Conservation (phyloP, 2,329 filamentous ascomycete species). For the Aspergillus neotritici region DNA sequence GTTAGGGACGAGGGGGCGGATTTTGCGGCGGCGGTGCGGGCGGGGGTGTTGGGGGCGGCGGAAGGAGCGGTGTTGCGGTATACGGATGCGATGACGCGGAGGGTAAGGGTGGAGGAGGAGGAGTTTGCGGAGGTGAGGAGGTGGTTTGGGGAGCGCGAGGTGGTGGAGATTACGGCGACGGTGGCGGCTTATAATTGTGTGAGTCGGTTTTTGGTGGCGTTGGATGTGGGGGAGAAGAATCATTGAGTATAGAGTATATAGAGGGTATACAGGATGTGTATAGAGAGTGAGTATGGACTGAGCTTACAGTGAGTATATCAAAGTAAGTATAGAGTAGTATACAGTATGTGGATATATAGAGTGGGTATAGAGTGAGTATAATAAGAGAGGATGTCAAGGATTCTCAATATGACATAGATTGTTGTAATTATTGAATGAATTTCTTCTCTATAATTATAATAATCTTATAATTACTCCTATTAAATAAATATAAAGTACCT, state of each 20-base stretch:
- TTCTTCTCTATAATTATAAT: no score
- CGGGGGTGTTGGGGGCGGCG: slow-evolving; percentile 46
- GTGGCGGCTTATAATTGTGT: slow-evolving; percentile 81
- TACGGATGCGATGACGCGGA: slow-evolving; percentile 77
- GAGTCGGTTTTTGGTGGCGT: slow-evolving; percentile 72
- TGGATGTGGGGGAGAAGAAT: slow-evolving; percentile 56
- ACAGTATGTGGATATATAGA: no score
- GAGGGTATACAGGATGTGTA: no score
- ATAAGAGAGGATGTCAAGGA: no score
- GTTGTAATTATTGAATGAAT: no score
- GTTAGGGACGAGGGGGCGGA: slow-evolving; percentile 29
- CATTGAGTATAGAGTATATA: neutral
- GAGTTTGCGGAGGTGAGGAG: slow-evolving; percentile 60
- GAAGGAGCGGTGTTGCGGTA: slow-evolving; percentile 67
- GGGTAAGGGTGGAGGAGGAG: slow-evolving; percentile 62
- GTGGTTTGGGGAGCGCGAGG: slow-evolving; percentile 62
- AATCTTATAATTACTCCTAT: no score
- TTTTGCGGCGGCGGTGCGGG: slow-evolving; percentile 20
- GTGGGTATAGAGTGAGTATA: no score
- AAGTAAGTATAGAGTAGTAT: no score
- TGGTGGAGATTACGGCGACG: slow-evolving; percentile 76
- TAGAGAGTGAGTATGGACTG: no score
- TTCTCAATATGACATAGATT: no score
- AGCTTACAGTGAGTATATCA: no score
- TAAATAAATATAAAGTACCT: no score